Base-by-base conservation (phyloP, 306 rosid species). In the Amphicarpaea edgeworthii region DNA sequence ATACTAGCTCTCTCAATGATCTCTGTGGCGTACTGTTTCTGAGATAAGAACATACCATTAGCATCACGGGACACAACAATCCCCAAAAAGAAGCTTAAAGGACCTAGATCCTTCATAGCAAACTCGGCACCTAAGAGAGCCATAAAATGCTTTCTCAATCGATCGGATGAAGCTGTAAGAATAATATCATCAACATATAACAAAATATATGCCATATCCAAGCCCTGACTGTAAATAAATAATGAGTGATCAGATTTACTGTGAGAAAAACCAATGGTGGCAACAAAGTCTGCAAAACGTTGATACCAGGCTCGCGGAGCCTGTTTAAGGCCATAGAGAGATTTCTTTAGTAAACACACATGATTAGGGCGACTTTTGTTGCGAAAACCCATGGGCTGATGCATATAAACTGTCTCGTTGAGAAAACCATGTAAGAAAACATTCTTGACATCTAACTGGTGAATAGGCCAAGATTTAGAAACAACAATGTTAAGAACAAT, bases 301-400 rank as follows among this genome's bases (percentile, higher is more conserved):
- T 55, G 16, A 32, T 55, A 55, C 62, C 37, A 57, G 0, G 63
- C 32, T 0, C 60, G 12, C 60, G 30, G 20, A 26, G 30, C 30
- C 30, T 26, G 30, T 26, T 26, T 26, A 26, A 26, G 30, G 30
- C 30, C 30, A 26, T 53, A 20, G 12, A 53, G 60, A 19, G 60
- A 54, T 54, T 54, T 54, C 63, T 57, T 57, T 24, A 57, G 23
- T 15, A 23, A 24, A 15, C 63, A 58, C 26, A 58, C 64, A 58
- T 58, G 26, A 26, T 58, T 37, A 12, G 41, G 64, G 12, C 26
- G 40, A 58, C 20, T 1, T 24, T 12, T 26, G 30, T 26, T 3
- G 30, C 30, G 30, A 26, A 26, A 58, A 58, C 19, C 40, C 19
- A 24, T 24, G 2, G 53, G 53, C 3, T 46, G 53, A 46, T 46